These are phyloP conservation scores for Microdochium paspali DNA, from an alignment of 2,329 filamentous ascomycete genomes.

Conservation along the genomic window DNA sequence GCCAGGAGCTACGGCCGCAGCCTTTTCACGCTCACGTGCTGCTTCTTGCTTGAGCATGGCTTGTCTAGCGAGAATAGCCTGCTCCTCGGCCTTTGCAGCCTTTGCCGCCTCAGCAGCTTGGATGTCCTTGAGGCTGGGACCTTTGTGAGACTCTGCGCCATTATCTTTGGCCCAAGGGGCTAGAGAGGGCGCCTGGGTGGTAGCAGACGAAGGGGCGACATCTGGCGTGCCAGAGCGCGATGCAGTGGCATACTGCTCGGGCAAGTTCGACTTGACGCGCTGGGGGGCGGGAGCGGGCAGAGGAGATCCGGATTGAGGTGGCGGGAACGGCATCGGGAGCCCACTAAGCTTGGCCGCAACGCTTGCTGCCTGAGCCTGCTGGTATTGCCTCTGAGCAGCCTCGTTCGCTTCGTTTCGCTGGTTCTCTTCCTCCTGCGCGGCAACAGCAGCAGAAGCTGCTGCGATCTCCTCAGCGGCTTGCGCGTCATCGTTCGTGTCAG, in stretches of 20 bases:
- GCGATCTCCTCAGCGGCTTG: not conserved
- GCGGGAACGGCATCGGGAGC: constrained; percentile 68
- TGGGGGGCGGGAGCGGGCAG: constrained; percentile 85
- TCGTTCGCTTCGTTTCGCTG: constrained; percentile 12
- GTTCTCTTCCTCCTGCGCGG: constrained; percentile 6
- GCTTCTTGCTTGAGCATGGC: constrained; percentile 73
- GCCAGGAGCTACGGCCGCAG: constrained; percentile 57
- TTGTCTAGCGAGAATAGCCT: constrained; percentile 67
- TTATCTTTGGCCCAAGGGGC: constrained; percentile 93
- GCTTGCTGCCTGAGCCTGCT: constrained; percentile 38
- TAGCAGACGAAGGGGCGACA: constrained; percentile 25
- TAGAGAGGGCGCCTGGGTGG: constrained; percentile 55
- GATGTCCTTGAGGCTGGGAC: constrained; percentile 90
- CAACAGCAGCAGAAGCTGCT: no score
- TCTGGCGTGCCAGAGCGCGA: constrained; percentile 75
- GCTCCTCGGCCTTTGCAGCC: constrained; percentile 79
- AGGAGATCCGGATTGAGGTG: constrained; percentile 67
- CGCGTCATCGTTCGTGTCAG: not conserved
- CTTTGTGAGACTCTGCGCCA: constrained; percentile 60
- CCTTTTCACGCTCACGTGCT: constrained; percentile 51
- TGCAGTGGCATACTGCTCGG: constrained; percentile 53
- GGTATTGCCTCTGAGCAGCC: constrained; percentile 47
- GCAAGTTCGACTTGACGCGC: constrained; percentile 72
- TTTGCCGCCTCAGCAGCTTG: constrained; percentile 92
- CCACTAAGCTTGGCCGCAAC: constrained; percentile 52